Conservation (phyloP, 805 yeast genomes). For the Candida alai region DNA sequence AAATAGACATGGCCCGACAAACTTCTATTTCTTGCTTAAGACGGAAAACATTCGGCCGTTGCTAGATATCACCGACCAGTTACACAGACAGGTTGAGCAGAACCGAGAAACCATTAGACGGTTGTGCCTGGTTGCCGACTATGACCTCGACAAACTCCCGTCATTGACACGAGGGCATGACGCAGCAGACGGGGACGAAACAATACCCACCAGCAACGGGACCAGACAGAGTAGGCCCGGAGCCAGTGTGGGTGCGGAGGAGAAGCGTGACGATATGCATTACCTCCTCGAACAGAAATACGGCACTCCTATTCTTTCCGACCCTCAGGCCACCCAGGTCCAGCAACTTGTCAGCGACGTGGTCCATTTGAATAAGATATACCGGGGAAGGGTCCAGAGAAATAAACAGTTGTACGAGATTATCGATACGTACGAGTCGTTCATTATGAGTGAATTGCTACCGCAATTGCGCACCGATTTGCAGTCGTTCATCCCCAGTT, state of each 20-base stretch:
- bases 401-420: slow-evolving; percentile 22
- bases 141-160: slow-evolving; percentile 7
- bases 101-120: slow-evolving; percentile 23
- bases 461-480: slow-evolving; percentile 26
- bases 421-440: slow-evolving; percentile 25
- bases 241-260: no score
- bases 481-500: not conserved
- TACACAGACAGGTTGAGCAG: slow-evolving; percentile 18
- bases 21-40: slow-evolving; percentile 15
- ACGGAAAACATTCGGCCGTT: slow-evolving; percentile 33
- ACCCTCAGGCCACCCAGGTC: slow-evolving; percentile 8
- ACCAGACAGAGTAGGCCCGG: no score
- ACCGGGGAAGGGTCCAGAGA: slow-evolving; percentile 14
- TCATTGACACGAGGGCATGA: not conserved
- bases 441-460: slow-evolving; percentile 22
- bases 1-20: no score
- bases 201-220: slow-evolving; percentile 1
- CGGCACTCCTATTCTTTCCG: slow-evolving; percentile 9
- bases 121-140: slow-evolving; percentile 21
- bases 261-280: no score
- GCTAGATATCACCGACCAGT: slow-evolving; percentile 17
- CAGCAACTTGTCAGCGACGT: slow-evolving; percentile 26
- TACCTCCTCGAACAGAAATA: slow-evolving; percentile 28
- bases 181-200: not conserved
- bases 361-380: slow-evolving; percentile 19